A percentile compares a stretch with the other conserved stretches of the same genome.
These are phyloP conservation scores for Knoxdaviesia proteae DNA, from an alignment of 2,329 filamentous ascomycete species.

Conservation along the genomic window DNA sequence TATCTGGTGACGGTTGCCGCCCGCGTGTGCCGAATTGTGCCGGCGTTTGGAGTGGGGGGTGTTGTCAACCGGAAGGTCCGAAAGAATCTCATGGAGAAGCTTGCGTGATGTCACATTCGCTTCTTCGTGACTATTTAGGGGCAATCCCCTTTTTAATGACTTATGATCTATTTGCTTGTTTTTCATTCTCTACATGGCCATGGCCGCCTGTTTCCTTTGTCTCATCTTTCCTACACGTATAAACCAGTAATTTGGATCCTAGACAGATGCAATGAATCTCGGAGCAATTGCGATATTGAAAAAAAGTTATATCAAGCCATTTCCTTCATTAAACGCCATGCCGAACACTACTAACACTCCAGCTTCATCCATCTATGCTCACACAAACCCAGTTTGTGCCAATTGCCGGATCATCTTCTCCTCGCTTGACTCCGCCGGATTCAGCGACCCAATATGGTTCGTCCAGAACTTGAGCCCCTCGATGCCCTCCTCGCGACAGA, in stretches of 20 bases:
- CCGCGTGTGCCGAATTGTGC: constrained; percentile 65
- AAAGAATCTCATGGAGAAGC: constrained; percentile 39
- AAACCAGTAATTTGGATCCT: too few species aligned
- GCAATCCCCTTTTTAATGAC: not conserved
- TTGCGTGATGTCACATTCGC: constrained; percentile 16
- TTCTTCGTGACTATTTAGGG: not conserved
- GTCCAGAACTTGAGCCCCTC: constrained; percentile 89
- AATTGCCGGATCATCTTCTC: constrained; percentile 11
- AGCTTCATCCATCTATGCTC: too few species aligned
- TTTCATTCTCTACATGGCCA: not conserved
- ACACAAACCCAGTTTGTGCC: constrained; percentile 17
- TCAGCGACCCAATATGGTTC: constrained; percentile 39
- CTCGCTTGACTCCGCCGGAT: constrained; percentile 13
- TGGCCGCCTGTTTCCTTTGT: too few species aligned
- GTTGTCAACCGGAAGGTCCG: constrained; percentile 65
- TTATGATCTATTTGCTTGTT: not conserved
- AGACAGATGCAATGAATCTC: too few species aligned
- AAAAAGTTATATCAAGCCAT: too few species aligned
- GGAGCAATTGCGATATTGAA: too few species aligned
- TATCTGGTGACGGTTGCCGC: constrained; percentile 57
- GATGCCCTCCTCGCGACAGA: constrained; percentile 81
- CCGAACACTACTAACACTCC: too few species aligned
- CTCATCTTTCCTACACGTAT: too few species aligned
- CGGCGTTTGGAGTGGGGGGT: constrained; percentile 73
- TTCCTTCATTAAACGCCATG: too few species aligned